Percentiles rank a stretch among this genome's conserved stretches.
Conservation (phyloP, 768 basidiomycete genomes). For the Mycena chlorophos region DNA sequence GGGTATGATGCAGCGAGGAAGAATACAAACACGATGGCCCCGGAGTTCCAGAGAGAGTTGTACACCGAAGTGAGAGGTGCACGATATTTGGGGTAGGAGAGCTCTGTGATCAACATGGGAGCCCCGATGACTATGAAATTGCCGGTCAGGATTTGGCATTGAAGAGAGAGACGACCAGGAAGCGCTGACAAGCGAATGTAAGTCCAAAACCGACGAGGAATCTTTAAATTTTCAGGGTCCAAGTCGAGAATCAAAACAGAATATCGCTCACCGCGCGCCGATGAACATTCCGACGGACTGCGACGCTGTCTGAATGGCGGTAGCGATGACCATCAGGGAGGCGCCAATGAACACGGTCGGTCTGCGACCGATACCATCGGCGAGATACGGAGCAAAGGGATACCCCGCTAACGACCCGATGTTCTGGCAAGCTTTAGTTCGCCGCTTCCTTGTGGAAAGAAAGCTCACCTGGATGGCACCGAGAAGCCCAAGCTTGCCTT, state of each 20-base stretch:
- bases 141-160: neutral
- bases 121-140: conserved; percentile 43
- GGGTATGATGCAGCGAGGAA: neutral
- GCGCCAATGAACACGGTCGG: conserved; percentile 46
- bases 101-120: conserved; percentile 47
- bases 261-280: conserved; percentile 39
- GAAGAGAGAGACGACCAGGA: conserved; percentile 15
- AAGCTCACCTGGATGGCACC: conserved; percentile 45
- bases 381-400: conserved; percentile 48
- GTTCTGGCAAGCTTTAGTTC: conserved; percentile 44
- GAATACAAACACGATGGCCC: conserved; percentile 40
- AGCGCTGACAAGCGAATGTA: conserved; percentile 36
- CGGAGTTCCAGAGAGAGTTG: conserved; percentile 57
- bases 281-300: conserved; percentile 9
- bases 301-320: conserved; percentile 41
- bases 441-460: no score
- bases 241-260: neutral
- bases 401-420: conserved; percentile 50
- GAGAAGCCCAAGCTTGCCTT: conserved; percentile 44
- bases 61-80: conserved; percentile 44
- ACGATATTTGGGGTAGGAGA: conserved; percentile 46
- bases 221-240: conserved; percentile 1
- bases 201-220: conserved; percentile 46
- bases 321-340: conserved; percentile 46
- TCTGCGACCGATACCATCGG: conserved; percentile 50